A percentile compares a stretch with the other conserved stretches of the same genome.
Evolutionary conservation across 2,329 filamentous ascomycete species (phyloP).

Genomic region (Clonostachys sp.): DNA sequence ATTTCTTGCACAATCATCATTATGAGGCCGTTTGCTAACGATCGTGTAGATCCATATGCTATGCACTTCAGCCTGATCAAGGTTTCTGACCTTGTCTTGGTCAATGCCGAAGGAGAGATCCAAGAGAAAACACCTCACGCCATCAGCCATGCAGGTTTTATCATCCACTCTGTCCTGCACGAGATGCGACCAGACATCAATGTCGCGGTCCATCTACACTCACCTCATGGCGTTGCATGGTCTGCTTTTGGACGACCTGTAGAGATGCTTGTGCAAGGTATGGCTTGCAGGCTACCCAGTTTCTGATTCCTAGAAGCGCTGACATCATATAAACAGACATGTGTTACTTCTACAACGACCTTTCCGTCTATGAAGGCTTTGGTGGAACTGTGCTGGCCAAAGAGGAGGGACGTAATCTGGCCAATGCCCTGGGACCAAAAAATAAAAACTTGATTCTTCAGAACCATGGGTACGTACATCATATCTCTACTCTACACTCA

Average conservation of each 20-base stretch:
- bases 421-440: constrained; percentile 50
- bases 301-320: too few relatives aligned
- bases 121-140: constrained; percentile 57
- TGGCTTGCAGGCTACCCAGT: constrained; percentile 11
- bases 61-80: constrained; percentile 62
- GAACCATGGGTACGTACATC: constrained; percentile 53
- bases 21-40: too few relatives aligned
- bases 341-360: constrained; percentile 60
- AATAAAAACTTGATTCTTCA: constrained; percentile 60
- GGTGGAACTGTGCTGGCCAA: constrained; percentile 47
- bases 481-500: neutral
- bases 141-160: constrained; percentile 64
- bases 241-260: constrained; percentile 56
- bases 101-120: constrained; percentile 53
- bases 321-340: neutral
- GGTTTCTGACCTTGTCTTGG: constrained; percentile 62
- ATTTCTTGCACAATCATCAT: neutral
- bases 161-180: constrained; percentile 64
- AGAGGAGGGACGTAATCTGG: constrained; percentile 61
- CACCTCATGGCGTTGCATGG: constrained; percentile 62
- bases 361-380: constrained; percentile 58
- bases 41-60: constrained; percentile 46
- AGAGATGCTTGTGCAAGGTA: constrained; percentile 66
- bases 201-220: constrained; percentile 65
- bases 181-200: constrained; percentile 59